Percentiles rank a stretch among this genome's conserved stretches.
These are phyloP conservation scores for Pestalotiopsis sp. DNA, from an alignment of 2,329 filamentous ascomycete species.

Conservation along the genomic window DNA sequence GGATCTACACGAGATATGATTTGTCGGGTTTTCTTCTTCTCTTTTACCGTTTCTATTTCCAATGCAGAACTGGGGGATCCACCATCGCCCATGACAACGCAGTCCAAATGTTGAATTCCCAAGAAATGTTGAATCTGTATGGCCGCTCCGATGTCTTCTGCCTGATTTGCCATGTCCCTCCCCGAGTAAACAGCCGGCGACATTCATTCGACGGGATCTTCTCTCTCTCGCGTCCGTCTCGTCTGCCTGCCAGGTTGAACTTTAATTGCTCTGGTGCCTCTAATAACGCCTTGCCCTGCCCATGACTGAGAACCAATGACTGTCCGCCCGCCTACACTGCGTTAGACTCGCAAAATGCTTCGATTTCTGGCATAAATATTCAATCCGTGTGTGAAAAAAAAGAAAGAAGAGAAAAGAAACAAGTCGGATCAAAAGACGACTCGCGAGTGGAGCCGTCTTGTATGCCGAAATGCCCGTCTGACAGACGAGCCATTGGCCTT, in stretches of 20 bases:
- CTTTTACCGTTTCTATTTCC: too few species aligned
- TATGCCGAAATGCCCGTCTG: background rate
- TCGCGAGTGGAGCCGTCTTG: background rate
- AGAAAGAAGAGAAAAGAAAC: background rate
- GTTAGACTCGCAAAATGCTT: background rate
- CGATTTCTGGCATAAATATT: background rate
- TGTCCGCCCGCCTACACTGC: background rate
- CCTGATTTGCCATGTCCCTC: background rate
- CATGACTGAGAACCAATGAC: background rate
- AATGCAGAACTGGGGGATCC: too few species aligned
- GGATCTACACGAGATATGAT: background rate
- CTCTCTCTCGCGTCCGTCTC: background rate
- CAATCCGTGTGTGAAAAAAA: background rate
- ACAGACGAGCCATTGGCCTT: background rate
- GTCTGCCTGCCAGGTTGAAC: slow-evolving; percentile 14
- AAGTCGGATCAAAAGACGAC: background rate
- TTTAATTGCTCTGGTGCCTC: slow-evolving; percentile 4
- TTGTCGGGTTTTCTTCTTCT: background rate
- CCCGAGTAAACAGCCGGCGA: background rate
- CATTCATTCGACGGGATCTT: too few species aligned
- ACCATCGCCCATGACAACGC: background rate
- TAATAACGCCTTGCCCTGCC: slow-evolving; percentile 4
- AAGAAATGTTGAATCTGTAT: background rate
- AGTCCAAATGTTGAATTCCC: background rate
- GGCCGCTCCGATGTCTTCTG: background rate